Evolutionary conservation across 106 monocot genomes (phyloP), one percentile per base, ranked within the genome.

Genomic region (Acanthochlamys bracteata): DNA sequence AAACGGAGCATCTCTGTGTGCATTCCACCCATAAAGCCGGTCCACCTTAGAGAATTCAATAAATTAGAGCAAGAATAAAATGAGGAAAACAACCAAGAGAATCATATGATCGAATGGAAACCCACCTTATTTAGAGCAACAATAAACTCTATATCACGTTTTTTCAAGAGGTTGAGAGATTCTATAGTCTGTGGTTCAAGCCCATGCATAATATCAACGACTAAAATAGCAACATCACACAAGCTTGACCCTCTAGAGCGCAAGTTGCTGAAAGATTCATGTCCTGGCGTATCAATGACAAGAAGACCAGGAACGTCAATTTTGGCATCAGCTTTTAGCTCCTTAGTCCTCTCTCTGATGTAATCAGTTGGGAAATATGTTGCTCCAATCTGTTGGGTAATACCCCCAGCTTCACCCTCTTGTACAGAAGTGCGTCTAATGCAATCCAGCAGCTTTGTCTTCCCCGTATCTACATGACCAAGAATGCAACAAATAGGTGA

Each of bases 401-500:
- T 98, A 62, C 96, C 96, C 39, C 96, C 96, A 54, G 96, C 96
- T 57, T 98, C 96, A 57, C 91, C 91, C 74, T 88, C 91, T 58
- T 98, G 96, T 17, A 98, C 88, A 76, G 88, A 91, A n/a, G 96
- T 91, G 0, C 81, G 77, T 54, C 91, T 82, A 58, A 98, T 98
- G 64, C 85, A 91, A 71, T 98, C 96, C 26, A 98, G 76, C 66
- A 98, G 71, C 69, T 98, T 98, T 23, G 96, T 98, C 78, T 98
- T 98, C 22, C 96, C 96, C 45, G 96, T 91, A 74, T 98, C 96
- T 13, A 91, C 91, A 77, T 98, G 96, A 26, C 96, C 96, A 69
- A 98, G 90, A 76, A 98, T 91, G 83, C 96, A 98, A 69, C 96
- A 98, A 39, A 98, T 91, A 20, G 96, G 96, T 56, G 96, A 98